Conservation (phyloP, 129 eudicot genomes). For the Flaveria brownii region DNA sequence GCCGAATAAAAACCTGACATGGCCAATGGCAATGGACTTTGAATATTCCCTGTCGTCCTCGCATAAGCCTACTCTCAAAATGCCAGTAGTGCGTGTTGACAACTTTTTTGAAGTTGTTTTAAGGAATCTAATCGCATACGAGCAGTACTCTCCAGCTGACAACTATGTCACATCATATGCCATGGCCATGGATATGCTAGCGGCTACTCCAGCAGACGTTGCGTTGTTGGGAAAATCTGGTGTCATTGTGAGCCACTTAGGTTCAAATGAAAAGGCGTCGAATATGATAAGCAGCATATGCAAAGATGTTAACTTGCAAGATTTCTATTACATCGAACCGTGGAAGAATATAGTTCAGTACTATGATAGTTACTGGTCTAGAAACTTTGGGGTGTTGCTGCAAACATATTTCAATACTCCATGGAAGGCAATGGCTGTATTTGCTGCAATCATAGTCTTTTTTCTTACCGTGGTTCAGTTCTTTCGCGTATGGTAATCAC, state of each 20-base stretch:
- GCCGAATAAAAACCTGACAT: neutral
- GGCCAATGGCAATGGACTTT: neutral
- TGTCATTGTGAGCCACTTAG: neutral
- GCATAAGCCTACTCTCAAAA: constrained; percentile 11
- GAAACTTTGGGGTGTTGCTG: neutral
- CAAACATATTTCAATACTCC: constrained; percentile 10
- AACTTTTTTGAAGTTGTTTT: constrained; percentile 15
- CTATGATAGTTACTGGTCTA: neutral
- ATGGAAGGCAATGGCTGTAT: constrained; percentile 12
- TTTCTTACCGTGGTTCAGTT: constrained; percentile 1
- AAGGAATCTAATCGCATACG: constrained; percentile 28
- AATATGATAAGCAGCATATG: constrained; percentile 20
- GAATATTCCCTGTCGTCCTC: neutral
- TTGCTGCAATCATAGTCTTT: constrained; percentile 18
- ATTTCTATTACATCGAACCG: neutral
- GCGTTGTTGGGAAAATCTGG: neutral
- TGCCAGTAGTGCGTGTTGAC: neutral
- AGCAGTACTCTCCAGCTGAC: constrained; percentile 10
- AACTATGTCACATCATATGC: constrained; percentile 15
- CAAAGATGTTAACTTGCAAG: neutral
- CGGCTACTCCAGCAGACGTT: constrained; percentile 5
- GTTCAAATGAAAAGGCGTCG: neutral
- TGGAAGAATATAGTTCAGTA: neutral
- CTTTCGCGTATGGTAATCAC: neutral
- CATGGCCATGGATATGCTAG: neutral